Base-by-base conservation (phyloP, 2,329 filamentous ascomycete species). In the Fusarium sp. region DNA sequence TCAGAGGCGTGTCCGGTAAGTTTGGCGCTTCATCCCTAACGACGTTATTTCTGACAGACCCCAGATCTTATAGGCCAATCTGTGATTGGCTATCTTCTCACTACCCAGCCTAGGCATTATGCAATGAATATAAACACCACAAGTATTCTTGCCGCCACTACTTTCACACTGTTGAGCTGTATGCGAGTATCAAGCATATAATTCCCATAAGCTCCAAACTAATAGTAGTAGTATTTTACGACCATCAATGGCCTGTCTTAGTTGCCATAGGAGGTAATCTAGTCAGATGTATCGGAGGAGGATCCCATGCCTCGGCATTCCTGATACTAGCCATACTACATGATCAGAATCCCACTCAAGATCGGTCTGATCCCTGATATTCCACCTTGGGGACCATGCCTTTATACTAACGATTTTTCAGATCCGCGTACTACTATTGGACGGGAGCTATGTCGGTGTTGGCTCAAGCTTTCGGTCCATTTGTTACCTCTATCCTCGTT, bases 311-410 rank as follows among this genome's bases (percentile, higher is more conserved):
- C 6, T 35, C 53, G 3, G 7, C n/a, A 20, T 56, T 46, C 20
- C 53, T 56, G n/a, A 17, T 45, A 4, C 53, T 56, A 17, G 8
- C 29, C 13, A 14, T 46, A 31, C 39, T 56, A 7, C 39, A 27
- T n/a, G 33, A 41, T 35, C 29, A 56, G 22, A 8, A 25, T 5
- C 38, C 53, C 3, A 4, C 12, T 20, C 39, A 46, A 9, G 4
- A 46, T 11, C 29, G 53, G 53, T 56, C 10, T 33, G 27, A 2
- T 13, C 17, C 39, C 9, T 17, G 10, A n/a, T 7, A 4, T 8
- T 17, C 6, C 22, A 3, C 7, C 20, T 7, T 6, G 1, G 17
- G 27, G 8, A 7, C 1, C 12, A 15, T 25, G 11, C 17, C 1
- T 4, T 17, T 7, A 3, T n/a, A 13, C 15, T 46, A 4, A 46